phyloP scores from a whole-genome alignment of 192 early-diverging fungal species.

The Podila epigama region DNA sequence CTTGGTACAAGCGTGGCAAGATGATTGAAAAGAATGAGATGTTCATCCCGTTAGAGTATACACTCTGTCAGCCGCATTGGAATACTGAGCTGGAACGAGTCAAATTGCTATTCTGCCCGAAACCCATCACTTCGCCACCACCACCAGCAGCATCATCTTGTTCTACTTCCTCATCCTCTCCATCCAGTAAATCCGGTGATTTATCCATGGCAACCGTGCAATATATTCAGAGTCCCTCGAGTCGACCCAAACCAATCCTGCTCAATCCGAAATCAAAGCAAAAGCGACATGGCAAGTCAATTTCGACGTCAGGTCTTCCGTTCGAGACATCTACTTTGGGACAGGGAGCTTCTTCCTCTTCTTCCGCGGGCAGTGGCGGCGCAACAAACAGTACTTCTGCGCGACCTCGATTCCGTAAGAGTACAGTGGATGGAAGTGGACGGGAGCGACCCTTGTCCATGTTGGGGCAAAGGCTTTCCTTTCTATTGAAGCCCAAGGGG shows the following conservation, averaged over 20 bases:
- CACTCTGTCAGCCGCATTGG: slow-evolving; percentile 81
- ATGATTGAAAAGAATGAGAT: slow-evolving; percentile 67
- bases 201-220: not conserved
- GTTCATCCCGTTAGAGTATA: slow-evolving; percentile 71
- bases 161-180: not conserved
- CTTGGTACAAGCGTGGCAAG: slow-evolving; percentile 61
- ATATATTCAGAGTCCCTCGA: not conserved
- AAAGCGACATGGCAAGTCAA: not conserved
- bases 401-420: not conserved
- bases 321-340: not conserved
- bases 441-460: slow-evolving; percentile 6
- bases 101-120: slow-evolving; percentile 64
- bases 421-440: slow-evolving; percentile 3
- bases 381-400: not conserved
- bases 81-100: slow-evolving; percentile 73
- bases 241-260: too few relatives aligned
- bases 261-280: too few relatives aligned
- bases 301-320: not conserved
- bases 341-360: too few relatives aligned
- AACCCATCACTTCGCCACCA: slow-evolving; percentile 66
- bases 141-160: not conserved
- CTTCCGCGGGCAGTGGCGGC: too few relatives aligned
- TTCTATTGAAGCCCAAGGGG: slow-evolving; percentile 6
- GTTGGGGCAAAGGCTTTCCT: slow-evolving; percentile 19
- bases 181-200: too few relatives aligned